Base-by-base conservation (phyloP, 1,284 basidiomycete genomes). In the Melampsora larici-populina region DNA sequence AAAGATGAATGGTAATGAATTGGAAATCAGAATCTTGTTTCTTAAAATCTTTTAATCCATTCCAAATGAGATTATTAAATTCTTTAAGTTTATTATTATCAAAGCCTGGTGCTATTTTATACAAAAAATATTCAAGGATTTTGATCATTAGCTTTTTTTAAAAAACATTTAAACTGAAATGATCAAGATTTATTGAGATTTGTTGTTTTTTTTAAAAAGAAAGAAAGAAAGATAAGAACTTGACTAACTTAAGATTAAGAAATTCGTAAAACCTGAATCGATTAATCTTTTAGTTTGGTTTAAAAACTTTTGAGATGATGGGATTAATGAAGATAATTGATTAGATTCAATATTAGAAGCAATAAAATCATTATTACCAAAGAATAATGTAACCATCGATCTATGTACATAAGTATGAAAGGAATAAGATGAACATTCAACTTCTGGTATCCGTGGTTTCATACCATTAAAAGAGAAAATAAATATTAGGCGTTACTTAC, bases 201-300 rank as follows among this genome's bases (percentile, higher is more conserved):
- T n/a, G n/a, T n/a, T n/a, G n/a, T n/a, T n/a, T n/a, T n/a, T n/a
- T n/a, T n/a, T n/a, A n/a, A 5, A 62, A 15, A n/a, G 24, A 62
- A 21, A 29, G 60, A 62, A n/a, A 29, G 40, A 17, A 17, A 17
- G 2, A n/a, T 31, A 15, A n/a, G 6, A 48, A 9, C 3, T 48
- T n/a, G 21, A 70, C 68, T 8, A 36, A 70, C 68, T 36, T 17
- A 70, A 48, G 40, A 70, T 51, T 31, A 70, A n/a, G 26, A 70
- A 70, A 18, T 70, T 11, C 1, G 1, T 55, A 7, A 70, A 26
- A 15, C 68, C 68, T 17, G 46, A 48, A 2, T 18, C n/a, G 6
- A 70, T 70, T 31, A 70, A 55, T 33, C 68, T 48, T 18, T 55
- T 21, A 24, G 68, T 55, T 49, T 70, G 43, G 33, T 51, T 51